A percentile compares a stretch with the other conserved stretches of the same genome.
phyloP scores from a whole-genome alignment of 441 rosid species.

The Pelargonium cotyledonis region DNA sequence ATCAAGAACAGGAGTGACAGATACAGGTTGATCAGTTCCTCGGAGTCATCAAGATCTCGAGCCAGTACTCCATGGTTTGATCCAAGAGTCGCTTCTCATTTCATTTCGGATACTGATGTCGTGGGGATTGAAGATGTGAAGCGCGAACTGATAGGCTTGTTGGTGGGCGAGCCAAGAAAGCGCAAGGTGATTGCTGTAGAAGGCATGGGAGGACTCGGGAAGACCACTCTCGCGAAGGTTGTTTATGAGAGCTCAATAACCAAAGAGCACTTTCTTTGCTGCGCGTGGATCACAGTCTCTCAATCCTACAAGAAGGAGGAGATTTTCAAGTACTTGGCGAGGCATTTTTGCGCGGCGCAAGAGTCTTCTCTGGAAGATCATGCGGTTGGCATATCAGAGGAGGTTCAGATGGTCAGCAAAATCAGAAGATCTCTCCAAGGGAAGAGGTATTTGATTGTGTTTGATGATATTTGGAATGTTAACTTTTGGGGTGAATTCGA shows the following conservation, averaged over 20 bases:
- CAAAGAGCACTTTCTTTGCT: neutral
- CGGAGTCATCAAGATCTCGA: neutral
- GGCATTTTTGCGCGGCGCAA: neutral
- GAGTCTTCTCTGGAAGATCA: neutral
- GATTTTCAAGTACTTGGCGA: neutral
- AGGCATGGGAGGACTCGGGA: slow-evolving; percentile 21
- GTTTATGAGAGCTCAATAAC: neutral
- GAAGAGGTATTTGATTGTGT: neutral
- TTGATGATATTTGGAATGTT: slow-evolving; percentile 1
- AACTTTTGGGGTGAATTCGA: neutral
- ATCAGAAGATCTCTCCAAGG: neutral
- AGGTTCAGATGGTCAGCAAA: neutral
- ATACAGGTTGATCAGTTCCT: slow-evolving; percentile 1
- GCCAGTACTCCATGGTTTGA: neutral
- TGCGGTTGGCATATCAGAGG: neutral
- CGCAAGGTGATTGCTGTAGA: slow-evolving; percentile 20
- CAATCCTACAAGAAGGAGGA: slow-evolving; percentile 3
- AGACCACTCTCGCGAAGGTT: slow-evolving; percentile 20
- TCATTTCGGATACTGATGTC: slow-evolving; percentile 1
- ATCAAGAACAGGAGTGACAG: neutral
- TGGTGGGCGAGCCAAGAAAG: slow-evolving; percentile 5
- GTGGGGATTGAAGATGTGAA: slow-evolving; percentile 23
- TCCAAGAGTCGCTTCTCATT: slow-evolving; percentile 11
- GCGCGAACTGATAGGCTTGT: slow-evolving; percentile 12
- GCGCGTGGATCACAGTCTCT: slow-evolving; percentile 13